Base-by-base conservation (phyloP, 1,284 basidiomycete species). In the Pseudozyma sp. region DNA sequence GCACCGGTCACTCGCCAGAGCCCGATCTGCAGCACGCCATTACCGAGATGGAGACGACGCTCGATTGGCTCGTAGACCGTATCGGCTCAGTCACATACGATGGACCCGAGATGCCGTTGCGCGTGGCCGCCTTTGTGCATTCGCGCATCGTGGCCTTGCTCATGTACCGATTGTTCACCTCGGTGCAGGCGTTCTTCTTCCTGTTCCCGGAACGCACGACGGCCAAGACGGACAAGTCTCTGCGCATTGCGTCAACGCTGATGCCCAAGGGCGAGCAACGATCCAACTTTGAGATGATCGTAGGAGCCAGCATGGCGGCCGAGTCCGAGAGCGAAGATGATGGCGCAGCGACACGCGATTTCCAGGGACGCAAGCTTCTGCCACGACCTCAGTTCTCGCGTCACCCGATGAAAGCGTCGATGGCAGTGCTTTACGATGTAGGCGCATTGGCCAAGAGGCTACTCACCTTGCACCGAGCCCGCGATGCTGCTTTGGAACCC, bases 1-100 rank as follows among this genome's bases (percentile, higher is more conserved):
- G 77, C 52, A 67, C 61, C 18, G 77, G 74, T 9, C 55, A 61
- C 39, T 74, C 71, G 38, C 70, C 73, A 14, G 76, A 80, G 58
- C 70, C 71, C n/a, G 76, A 80, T 48, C 67, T 80, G 49, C 78
- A 80, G 63, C 58, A 52, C 19, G 70, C 76, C 36, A 71, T 80
- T 43, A 66, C 62, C 48, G 70, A 78, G 51, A 76, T 78, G 70
- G 78, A 80, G 60, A 61, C 62, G 35, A 68, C 64, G 25, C 55
- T 74, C 31, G 69, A 71, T 44, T 74, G 69, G 64, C 60, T 76
- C 19, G 70, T 70, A 19, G 63, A 63, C 12, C 66, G 70, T 18
- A 63, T 76, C 18, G 70, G 72, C 12, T 43, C 59, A 14, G 59
- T 76, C 25, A 65, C 64, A 4, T 67, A 73, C 58, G 68, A 78